Evolutionary conservation across 2,329 filamentous ascomycete genomes (phyloP), one percentile per base, ranked within the genome.

Genomic region (Neonectria ditissima): DNA sequence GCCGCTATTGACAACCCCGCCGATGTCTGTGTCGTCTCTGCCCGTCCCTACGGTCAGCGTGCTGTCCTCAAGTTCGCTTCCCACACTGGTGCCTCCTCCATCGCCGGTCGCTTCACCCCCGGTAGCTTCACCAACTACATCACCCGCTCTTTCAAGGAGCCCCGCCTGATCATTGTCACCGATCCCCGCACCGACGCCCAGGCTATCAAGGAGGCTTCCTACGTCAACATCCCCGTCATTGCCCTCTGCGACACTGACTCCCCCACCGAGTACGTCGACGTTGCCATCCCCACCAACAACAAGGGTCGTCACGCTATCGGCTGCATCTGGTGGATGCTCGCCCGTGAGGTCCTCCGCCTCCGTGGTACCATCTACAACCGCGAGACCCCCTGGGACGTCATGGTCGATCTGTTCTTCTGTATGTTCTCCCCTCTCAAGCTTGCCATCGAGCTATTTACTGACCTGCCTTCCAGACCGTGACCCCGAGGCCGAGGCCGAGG

Each of bases 61-160:
- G 95, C 96, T 78, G 97, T 99, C 81, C 92, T 99, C 83, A 99
- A 99, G 92, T 99, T 99, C 87, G 96, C 96, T 79, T 87, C 94
- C 73, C 96, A 99, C 92, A 99, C 96, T 75, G 96, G 96, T 82
- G 94, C 97, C 79, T 92, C 94, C 79, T 92, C 96, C 83, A 99
- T 99, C 80, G 97, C 96, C 79, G 96, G 96, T 87, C 96, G 96
- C 83, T 99, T 99, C 92, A 99, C 96, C 81, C 96, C 96, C 82
- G 96, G 96, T 92, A 97, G 95, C 85, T 99, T 99, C 92, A 99
- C 96, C 89, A 99, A 99, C 91, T 99, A 99, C 92, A 99, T 99
- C 92, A 99, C 97, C 84, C 95, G 96, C 80, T 98, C 96, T 73
- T 99, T 99, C 94, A 97, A 97, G 91, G 96, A 99, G 89, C 96